These are phyloP conservation scores for Microcera coccophila DNA, from an alignment of 2,329 filamentous ascomycete genomes.

Conservation along the genomic window DNA sequence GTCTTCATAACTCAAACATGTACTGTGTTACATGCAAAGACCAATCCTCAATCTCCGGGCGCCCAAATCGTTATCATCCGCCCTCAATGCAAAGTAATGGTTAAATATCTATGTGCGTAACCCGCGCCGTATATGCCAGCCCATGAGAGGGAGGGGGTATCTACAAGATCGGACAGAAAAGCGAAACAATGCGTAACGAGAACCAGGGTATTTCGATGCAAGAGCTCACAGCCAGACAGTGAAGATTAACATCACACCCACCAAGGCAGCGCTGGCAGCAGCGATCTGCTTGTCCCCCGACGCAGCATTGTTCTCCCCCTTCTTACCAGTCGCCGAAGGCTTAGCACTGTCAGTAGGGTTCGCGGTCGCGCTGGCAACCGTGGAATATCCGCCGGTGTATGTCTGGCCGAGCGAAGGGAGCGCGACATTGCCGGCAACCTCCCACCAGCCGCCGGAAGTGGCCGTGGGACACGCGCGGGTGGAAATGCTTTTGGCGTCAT, in stretches of 20 bases:
- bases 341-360: neutral
- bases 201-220: neutral
- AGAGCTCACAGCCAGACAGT: conserved; percentile 24
- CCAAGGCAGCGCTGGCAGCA: conserved; percentile 26
- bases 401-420: conserved; percentile 66
- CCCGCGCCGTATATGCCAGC: conserved; percentile 1
- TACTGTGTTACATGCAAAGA: neutral
- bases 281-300: conserved; percentile 27
- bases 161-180: neutral
- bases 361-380: conserved; percentile 1
- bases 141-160: neutral
- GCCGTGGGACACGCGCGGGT: conserved; percentile 67
- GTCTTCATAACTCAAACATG: neutral
- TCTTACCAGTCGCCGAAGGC: neutral
- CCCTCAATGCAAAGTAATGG: neutral
- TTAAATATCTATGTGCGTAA: neutral
- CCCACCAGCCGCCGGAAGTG: conserved; percentile 74
- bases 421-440: conserved; percentile 63
- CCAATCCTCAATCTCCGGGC: neutral
- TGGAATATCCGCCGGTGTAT: conserved; percentile 27
- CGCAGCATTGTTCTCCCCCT: conserved; percentile 9
- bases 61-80: too few relatives aligned
- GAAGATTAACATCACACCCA: conserved; percentile 28
- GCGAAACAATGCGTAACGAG: neutral
- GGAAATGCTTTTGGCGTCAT: conserved; percentile 57